Conservation (phyloP, 2,329 filamentous ascomycete genomes). For the Coniochaeta sp. region DNA sequence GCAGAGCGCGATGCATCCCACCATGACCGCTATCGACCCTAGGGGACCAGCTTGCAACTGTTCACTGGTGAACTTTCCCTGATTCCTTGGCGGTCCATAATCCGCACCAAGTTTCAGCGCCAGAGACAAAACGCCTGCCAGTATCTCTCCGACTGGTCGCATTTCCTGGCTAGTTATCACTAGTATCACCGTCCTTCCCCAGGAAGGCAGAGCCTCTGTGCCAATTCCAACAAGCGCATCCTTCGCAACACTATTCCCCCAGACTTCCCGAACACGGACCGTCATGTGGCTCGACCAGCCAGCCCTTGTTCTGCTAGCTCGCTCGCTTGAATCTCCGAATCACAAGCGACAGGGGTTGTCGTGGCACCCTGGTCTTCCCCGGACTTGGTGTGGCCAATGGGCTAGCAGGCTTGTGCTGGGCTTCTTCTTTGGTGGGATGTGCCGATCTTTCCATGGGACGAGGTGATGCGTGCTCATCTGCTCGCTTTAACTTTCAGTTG, state of each 20-base stretch:
- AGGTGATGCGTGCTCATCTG: neutral
- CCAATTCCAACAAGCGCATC: too few relatives aligned
- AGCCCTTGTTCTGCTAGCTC: neutral
- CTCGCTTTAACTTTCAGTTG: too few relatives aligned
- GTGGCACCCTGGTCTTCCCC: neutral
- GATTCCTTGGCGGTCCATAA: too few relatives aligned
- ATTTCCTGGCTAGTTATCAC: neutral
- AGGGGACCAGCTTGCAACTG: too few relatives aligned
- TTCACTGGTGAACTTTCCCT: too few relatives aligned
- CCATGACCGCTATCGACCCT: neutral
- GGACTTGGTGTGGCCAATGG: neutral
- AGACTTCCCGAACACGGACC: neutral
- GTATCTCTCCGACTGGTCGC: neutral
- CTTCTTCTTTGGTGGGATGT: neutral
- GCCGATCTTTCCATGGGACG: neutral
- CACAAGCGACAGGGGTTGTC: neutral
- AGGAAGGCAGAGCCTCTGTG: too few relatives aligned
- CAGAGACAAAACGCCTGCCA: neutral
- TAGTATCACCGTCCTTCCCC: neutral
- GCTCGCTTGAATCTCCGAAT: neutral
- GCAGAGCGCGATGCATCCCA: neutral
- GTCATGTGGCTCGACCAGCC: slow-evolving; percentile 1
- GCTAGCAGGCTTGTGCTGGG: neutral
- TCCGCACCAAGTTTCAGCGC: too few relatives aligned
- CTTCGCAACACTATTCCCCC: neutral